Conservation (phyloP, 176 grass and related monocot genomes). For the Cocos nucifera region DNA sequence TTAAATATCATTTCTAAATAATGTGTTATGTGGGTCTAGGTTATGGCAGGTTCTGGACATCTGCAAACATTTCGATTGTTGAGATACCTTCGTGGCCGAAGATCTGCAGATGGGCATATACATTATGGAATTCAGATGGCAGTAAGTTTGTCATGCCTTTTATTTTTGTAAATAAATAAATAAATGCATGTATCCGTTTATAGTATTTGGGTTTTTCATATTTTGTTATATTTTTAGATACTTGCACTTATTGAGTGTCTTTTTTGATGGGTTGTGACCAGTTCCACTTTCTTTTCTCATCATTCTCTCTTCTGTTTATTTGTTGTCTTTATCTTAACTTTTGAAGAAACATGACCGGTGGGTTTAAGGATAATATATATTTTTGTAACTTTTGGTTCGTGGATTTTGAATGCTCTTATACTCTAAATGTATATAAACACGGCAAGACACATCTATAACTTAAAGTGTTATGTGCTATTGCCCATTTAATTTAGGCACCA, state of each 20-base stretch:
- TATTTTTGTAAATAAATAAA: neutral
- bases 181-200: neutral
- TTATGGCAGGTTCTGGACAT: conserved; percentile 96
- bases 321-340: no score
- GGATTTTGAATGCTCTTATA: neutral
- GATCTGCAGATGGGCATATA: conserved; percentile 87
- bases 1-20: neutral
- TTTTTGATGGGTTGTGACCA: no score
- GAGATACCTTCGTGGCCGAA: conserved; percentile 84
- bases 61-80: conserved; percentile 84
- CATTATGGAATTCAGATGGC: conserved; percentile 97
- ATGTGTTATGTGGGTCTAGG: conserved; percentile 30
- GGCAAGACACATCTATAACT: no score
- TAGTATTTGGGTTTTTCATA: no score
- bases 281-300: no score
- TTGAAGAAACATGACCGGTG: no score
- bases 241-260: no score
- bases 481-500: no score
- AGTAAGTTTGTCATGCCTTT: conserved; percentile 36
- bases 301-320: no score
- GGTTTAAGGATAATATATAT: no score
- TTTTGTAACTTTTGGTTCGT: neutral
- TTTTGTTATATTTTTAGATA: no score
- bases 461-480: no score
- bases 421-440: neutral